phyloP scores from a whole-genome alignment of 176 grass and related monocot species.

The Musa beccarii region DNA sequence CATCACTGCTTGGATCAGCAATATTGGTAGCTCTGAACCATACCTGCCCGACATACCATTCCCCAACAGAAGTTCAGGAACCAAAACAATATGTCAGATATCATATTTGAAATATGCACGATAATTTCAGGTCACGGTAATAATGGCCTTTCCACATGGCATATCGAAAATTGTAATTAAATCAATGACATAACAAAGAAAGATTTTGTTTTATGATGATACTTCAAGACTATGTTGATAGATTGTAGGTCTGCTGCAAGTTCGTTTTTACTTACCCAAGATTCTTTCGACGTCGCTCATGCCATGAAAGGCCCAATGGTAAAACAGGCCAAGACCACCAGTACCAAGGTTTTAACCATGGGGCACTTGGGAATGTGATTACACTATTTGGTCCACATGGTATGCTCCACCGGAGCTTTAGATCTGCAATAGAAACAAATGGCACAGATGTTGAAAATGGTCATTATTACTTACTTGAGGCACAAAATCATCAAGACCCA shows the following conservation, averaged over 20 bases:
- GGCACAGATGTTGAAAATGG: neutral
- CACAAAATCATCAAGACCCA: neutral
- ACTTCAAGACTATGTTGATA: neutral
- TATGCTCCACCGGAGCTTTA: constrained; percentile 84
- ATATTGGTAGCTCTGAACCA: constrained; percentile 66
- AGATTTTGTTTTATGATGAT: neutral
- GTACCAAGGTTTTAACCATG: constrained; percentile 99
- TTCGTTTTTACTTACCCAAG: constrained; percentile 50
- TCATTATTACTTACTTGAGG: neutral
- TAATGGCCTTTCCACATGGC: neutral
- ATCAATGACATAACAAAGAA: neutral
- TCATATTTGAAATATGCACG: neutral
- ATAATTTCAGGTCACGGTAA: neutral
- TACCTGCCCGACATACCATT: constrained; percentile 40
- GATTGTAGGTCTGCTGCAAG: neutral
- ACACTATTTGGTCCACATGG: constrained; percentile 96
- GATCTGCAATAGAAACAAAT: constrained; percentile 44
- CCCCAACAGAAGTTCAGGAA: neutral
- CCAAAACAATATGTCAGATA: neutral
- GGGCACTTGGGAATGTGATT: constrained; percentile 97
- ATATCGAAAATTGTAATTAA: neutral
- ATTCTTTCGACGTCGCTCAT: constrained; percentile 79
- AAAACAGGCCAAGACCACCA: constrained; percentile 99
- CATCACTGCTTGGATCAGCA: constrained; percentile 54
- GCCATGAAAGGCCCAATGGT: constrained; percentile 92